Percentiles rank a stretch among this genome's conserved stretches.
Conservation (phyloP, 805 yeast genomes). For the Yamadazyma kitorensis region DNA sequence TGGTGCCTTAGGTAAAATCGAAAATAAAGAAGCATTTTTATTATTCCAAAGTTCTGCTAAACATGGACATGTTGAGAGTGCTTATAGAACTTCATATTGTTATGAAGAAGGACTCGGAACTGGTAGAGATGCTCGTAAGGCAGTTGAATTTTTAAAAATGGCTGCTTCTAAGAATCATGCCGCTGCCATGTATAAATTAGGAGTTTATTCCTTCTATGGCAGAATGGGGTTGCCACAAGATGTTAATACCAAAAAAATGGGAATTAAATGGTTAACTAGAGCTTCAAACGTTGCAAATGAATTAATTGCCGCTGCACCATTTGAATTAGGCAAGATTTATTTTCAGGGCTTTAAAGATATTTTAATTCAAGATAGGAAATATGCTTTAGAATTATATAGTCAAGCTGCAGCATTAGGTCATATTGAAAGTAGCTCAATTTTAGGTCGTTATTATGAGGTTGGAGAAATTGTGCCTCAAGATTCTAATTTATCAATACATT, state of each 20-base stretch:
- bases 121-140: slow-evolving; percentile 81
- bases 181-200: slow-evolving; percentile 94
- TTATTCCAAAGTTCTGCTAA: slow-evolving; percentile 89
- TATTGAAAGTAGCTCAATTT: slow-evolving; percentile 69
- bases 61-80: slow-evolving; percentile 87
- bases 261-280: slow-evolving; percentile 88
- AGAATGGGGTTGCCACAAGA: slow-evolving; percentile 77
- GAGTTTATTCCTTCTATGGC: slow-evolving; percentile 79
- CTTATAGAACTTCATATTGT: slow-evolving; percentile 88
- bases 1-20: slow-evolving; percentile 79
- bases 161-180: slow-evolving; percentile 93
- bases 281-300: slow-evolving; percentile 84
- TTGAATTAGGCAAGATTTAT: slow-evolving; percentile 82
- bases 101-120: slow-evolving; percentile 94
- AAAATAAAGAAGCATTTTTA: slow-evolving; percentile 69
- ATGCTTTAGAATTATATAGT: slow-evolving; percentile 81
- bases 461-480: slow-evolving; percentile 79
- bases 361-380: slow-evolving; percentile 75
- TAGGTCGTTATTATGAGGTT: slow-evolving; percentile 82
- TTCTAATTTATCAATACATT: slow-evolving; percentile 81
- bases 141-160: slow-evolving; percentile 74
- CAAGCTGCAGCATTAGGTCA: slow-evolving; percentile 90
- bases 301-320: slow-evolving; percentile 89
- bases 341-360: slow-evolving; percentile 84
- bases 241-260: slow-evolving; percentile 71